phyloP scores from a whole-genome alignment of 1,139 yeast species.

The Zygosaccharomyces pseudobailii region DNA sequence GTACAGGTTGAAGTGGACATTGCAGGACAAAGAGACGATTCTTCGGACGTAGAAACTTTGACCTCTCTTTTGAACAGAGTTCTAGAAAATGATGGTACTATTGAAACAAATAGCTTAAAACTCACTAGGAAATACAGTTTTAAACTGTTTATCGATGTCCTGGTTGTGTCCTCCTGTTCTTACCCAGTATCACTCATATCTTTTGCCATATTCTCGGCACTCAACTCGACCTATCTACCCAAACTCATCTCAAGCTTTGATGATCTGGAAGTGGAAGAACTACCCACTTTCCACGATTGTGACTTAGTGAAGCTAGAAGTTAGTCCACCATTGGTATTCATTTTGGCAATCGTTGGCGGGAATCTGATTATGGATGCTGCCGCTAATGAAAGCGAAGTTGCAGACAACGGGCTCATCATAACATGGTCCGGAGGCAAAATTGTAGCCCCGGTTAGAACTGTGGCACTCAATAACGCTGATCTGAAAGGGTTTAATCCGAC shows the following conservation, averaged over 20 bases:
- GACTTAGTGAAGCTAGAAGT: conserved; percentile 60
- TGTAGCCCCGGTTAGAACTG: conserved; percentile 57
- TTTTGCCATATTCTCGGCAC: conserved; percentile 72
- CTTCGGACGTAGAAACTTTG: conserved; percentile 55
- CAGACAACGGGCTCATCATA: conserved; percentile 73
- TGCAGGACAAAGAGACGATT: conserved; percentile 65
- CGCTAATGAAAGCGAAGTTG: conserved; percentile 75
- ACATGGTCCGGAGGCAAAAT: conserved; percentile 65
- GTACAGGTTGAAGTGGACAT: conserved; percentile 76
- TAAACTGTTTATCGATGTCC: conserved; percentile 72
- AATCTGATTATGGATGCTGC: conserved; percentile 75
- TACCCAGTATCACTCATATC: conserved; percentile 79
- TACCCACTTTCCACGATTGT: conserved; percentile 85
- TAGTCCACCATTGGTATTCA: conserved; percentile 69
- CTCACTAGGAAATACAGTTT: conserved; percentile 72
- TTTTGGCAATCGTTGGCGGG: conserved; percentile 68
- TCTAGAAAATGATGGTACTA: conserved; percentile 28
- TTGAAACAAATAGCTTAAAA: conserved; percentile 44
- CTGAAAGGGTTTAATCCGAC: conserved; percentile 28
- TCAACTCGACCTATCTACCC: conserved; percentile 75
- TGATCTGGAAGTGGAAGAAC: conserved; percentile 59
- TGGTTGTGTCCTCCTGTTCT: conserved; percentile 61
- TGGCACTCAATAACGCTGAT: conserved; percentile 41
- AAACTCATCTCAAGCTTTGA: conserved; percentile 59
- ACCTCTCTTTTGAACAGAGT: conserved; percentile 45